Conservation (phyloP, 305 asterid genomes). For the Fraxinus latifolia region DNA sequence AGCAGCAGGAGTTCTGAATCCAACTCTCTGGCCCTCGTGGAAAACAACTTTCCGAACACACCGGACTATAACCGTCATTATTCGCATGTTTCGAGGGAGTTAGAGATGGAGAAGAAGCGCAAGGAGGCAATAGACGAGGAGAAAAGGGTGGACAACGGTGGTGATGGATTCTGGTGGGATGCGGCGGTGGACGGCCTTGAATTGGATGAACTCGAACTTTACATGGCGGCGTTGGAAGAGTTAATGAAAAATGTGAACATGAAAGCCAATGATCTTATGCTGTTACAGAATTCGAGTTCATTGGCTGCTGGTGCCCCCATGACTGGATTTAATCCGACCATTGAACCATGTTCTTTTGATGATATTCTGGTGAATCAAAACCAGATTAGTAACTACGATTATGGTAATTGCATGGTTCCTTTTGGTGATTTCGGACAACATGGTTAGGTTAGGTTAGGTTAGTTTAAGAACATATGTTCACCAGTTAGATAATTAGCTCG, state of each 20-base stretch:
- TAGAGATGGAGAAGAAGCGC: constrained; percentile 30
- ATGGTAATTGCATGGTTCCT: not conserved
- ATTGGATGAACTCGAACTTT: constrained; percentile 26
- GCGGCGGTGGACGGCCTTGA: constrained; percentile 16
- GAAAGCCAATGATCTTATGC: constrained; percentile 13
- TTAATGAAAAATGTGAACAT: constrained; percentile 22
- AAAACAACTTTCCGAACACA: not conserved
- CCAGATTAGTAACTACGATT: not conserved
- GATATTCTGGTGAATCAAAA: not conserved
- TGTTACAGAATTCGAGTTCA: not conserved
- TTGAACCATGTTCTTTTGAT: not conserved
- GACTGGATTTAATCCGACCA: not conserved
- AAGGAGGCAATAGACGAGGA: constrained; percentile 1
- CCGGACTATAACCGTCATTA: constrained; percentile 20
- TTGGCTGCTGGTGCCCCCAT: not conserved
- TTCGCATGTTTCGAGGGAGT: constrained; percentile 14
- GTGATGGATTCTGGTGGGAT: constrained; percentile 23
- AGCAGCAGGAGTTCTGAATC: not conserved
- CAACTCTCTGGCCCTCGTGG: not conserved
- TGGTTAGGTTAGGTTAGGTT: not conserved
- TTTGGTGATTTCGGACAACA: not conserved
- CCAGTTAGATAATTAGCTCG: not conserved
- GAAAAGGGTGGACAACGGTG: constrained; percentile 12
- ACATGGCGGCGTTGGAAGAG: constrained; percentile 23
- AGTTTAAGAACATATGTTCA: not conserved